phyloP scores from a whole-genome alignment of 1,284 basidiomycete species.

The Fomitiporia mediterranea region DNA sequence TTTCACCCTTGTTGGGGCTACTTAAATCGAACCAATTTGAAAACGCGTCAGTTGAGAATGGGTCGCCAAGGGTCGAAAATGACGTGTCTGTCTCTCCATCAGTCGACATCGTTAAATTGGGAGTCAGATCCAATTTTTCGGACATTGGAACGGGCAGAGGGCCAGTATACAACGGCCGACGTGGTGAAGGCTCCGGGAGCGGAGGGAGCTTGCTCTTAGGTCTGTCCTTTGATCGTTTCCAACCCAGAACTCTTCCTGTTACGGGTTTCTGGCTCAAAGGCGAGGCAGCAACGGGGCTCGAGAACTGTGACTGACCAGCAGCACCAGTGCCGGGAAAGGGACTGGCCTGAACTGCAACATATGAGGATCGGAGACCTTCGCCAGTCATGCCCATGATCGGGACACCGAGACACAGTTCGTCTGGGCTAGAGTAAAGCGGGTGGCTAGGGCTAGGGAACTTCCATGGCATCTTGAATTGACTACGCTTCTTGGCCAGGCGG shows the following conservation, averaged over 20 bases:
- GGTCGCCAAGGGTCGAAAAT: constrained; percentile 10
- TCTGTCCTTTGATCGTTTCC: constrained; percentile 8
- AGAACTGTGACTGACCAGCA: constrained; percentile 3
- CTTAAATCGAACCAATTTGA: constrained; percentile 14
- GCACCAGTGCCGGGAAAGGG: constrained; percentile 11
- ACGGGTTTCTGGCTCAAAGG: constrained; percentile 17
- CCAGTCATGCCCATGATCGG: constrained; percentile 19
- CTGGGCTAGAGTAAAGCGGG: constrained; percentile 16
- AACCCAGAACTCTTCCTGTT: constrained; percentile 18
- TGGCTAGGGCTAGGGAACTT: constrained; percentile 20
- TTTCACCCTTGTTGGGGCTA: constrained; percentile 7
- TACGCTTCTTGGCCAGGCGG: background rate
- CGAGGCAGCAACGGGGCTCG: constrained; percentile 17
- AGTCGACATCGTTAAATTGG: constrained; percentile 7
- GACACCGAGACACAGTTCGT: constrained; percentile 17
- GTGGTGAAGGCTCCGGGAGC: constrained; percentile 14
- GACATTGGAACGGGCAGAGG: constrained; percentile 12
- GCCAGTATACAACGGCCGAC: constrained; percentile 8
- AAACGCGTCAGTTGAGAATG: constrained; percentile 11
- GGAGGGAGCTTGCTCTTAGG: constrained; percentile 9
- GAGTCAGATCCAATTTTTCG: background rate
- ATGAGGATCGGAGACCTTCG: constrained; percentile 14
- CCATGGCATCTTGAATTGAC: constrained; percentile 13
- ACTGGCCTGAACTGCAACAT: constrained; percentile 18
- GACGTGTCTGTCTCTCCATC: constrained; percentile 12